phyloP scores from a whole-genome alignment of 805 yeast genomes.

The Maudiozyma turicensis region DNA sequence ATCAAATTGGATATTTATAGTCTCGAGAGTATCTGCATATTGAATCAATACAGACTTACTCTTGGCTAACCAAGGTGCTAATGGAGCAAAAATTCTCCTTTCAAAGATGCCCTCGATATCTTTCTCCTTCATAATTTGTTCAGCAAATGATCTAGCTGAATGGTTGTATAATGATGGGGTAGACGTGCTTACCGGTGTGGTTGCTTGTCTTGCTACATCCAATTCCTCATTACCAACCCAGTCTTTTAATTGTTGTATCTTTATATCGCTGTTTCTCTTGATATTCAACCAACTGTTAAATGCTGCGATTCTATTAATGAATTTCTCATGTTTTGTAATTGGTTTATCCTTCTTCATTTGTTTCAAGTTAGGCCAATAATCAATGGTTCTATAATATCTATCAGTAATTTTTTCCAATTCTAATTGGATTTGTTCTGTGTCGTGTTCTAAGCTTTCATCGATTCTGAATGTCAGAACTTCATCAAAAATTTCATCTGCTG shows the following conservation, averaged over 20 bases:
- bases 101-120: slow-evolving; percentile 65
- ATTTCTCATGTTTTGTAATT: slow-evolving; percentile 50
- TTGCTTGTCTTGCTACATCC: slow-evolving; percentile 40
- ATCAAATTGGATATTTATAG: slow-evolving; percentile 65
- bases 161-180: slow-evolving; percentile 31
- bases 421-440: slow-evolving; percentile 31
- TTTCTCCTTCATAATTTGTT: slow-evolving; percentile 69
- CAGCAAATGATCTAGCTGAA: slow-evolving; percentile 62
- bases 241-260: slow-evolving; percentile 46
- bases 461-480: slow-evolving; percentile 58
- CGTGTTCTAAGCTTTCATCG: slow-evolving; percentile 31
- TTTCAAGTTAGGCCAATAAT: slow-evolving; percentile 66
- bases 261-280: slow-evolving; percentile 56
- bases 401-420: slow-evolving; percentile 52
- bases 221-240: slow-evolving; percentile 84
- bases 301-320: slow-evolving; percentile 60
- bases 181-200: slow-evolving; percentile 20
- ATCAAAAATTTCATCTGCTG: slow-evolving; percentile 64
- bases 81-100: slow-evolving; percentile 53
- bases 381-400: slow-evolving; percentile 56
- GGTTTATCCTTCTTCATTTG: slow-evolving; percentile 80
- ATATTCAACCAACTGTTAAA: slow-evolving; percentile 76
- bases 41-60: slow-evolving; percentile 63
- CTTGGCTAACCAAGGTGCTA: slow-evolving; percentile 75
- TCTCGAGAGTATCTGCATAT: slow-evolving; percentile 51